Conservation (phyloP, 352 stramenopile genomes). For the Phytophthora kernoviae region DNA sequence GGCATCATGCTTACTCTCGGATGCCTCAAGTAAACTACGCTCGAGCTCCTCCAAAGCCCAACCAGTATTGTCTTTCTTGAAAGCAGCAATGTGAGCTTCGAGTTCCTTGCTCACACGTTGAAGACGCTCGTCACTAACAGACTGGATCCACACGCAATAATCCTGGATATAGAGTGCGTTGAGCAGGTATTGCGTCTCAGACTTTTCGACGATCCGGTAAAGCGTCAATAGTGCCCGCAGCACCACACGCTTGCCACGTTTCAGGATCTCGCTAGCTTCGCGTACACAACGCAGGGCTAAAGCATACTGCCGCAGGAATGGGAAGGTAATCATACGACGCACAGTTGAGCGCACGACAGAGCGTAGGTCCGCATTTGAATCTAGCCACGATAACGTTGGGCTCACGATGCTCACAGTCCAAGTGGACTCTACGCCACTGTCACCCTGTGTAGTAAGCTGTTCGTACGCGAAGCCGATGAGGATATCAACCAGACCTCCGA, state of each 20-base stretch:
- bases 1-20: conserved; percentile 26
- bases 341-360: conserved; percentile 75
- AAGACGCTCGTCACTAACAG: conserved; percentile 56
- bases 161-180: conserved; percentile 97
- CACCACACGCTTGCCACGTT: conserved; percentile 86
- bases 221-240: conserved; percentile 91
- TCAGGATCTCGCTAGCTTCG: conserved; percentile 89
- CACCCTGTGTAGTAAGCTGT: conserved; percentile 93
- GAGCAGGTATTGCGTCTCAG: conserved; percentile 96
- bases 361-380: conserved; percentile 67
- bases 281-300: conserved; percentile 79
- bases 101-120: conserved; percentile 43
- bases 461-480: conserved; percentile 97
- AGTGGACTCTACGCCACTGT: conserved; percentile 95
- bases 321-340: conserved; percentile 94
- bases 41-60: conserved; percentile 85
- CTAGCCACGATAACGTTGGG: conserved; percentile 94
- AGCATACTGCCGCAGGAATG: conserved; percentile 94
- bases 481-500: conserved; percentile 93
- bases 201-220: conserved; percentile 93
- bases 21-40: conserved; percentile 48
- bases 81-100: conserved; percentile 28
- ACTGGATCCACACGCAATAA: conserved; percentile 91
- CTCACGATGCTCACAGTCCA: conserved; percentile 97
- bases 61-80: conserved; percentile 71